These are phyloP conservation scores for Ophiobolus disseminans DNA, from an alignment of 2,329 filamentous ascomycete genomes.

Conservation along the genomic window DNA sequence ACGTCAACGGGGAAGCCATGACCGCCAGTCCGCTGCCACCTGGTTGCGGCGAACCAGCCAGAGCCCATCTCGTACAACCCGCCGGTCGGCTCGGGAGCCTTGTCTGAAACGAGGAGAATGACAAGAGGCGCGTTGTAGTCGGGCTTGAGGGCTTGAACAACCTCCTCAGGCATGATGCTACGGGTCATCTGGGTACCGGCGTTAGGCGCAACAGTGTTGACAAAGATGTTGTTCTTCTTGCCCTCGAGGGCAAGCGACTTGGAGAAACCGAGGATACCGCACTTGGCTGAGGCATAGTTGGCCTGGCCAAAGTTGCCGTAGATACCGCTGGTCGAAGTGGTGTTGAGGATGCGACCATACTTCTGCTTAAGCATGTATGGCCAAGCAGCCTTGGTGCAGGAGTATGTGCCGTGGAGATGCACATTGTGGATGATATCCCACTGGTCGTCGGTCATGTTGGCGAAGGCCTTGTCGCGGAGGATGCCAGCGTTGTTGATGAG, in stretches of 20 bases:
- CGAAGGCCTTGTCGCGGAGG: slow-evolving; percentile 95
- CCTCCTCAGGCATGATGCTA: slow-evolving; percentile 93
- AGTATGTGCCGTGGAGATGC: slow-evolving; percentile 93
- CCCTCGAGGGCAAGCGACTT: slow-evolving; percentile 92
- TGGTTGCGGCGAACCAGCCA: slow-evolving; percentile 88
- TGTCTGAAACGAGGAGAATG: slow-evolving; percentile 84
- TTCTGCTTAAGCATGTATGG: slow-evolving; percentile 98
- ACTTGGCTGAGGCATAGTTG: slow-evolving; percentile 80
- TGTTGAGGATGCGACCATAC: slow-evolving; percentile 96
- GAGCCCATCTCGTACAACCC: slow-evolving; percentile 93
- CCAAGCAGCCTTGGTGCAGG: slow-evolving; percentile 96
- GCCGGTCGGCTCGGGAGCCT: slow-evolving; percentile 84
- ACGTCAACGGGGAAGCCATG: slow-evolving; percentile 90
- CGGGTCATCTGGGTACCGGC: slow-evolving; percentile 95
- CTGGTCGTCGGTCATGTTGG: slow-evolving; percentile 93
- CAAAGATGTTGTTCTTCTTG: slow-evolving; percentile 95
- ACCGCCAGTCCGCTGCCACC: slow-evolving; percentile 92
- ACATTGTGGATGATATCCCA: slow-evolving; percentile 94
- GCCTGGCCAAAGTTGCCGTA: slow-evolving; percentile 99
- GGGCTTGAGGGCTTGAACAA: slow-evolving; percentile 98
- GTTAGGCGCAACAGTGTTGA: slow-evolving; percentile 98
- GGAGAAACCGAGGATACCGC: slow-evolving; percentile 92
- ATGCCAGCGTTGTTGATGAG: slow-evolving; percentile 98
- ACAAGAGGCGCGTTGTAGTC: slow-evolving; percentile 97
- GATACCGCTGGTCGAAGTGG: slow-evolving; percentile 94